Conservation (phyloP, 257 asterid species). For the Oldenlandia corymbosa region DNA sequence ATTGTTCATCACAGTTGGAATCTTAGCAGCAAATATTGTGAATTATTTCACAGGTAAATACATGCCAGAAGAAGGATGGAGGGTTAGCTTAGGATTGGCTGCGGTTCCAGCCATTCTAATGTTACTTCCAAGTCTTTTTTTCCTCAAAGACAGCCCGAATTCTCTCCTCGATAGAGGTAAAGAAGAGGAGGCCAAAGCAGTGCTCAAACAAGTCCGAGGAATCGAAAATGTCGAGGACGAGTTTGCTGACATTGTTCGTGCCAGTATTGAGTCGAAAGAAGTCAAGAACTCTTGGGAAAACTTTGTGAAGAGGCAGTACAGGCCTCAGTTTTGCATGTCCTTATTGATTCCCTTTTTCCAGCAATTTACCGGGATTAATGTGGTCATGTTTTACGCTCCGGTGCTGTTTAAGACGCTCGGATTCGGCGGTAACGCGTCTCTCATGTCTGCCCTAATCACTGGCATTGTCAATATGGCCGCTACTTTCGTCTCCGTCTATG, state of each 20-base stretch:
- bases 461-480: neutral
- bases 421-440: neutral
- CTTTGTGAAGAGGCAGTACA: neutral
- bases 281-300: conserved; percentile 11
- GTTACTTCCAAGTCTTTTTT: conserved; percentile 1
- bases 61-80: conserved; percentile 16
- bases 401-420: conserved; percentile 20
- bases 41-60: conserved; percentile 6
- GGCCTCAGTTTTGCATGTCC: conserved; percentile 16
- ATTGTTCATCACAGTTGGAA: conserved; percentile 20
- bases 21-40: conserved; percentile 14
- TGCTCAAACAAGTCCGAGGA: conserved; percentile 11
- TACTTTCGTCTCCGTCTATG: conserved; percentile 4
- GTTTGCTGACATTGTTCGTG: neutral
- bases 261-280: neutral
- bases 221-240: conserved; percentile 15
- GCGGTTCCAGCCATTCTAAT: conserved; percentile 11
- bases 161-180: conserved; percentile 19
- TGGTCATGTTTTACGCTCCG: conserved; percentile 19
- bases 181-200: conserved; percentile 5
- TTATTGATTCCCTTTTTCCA: conserved; percentile 9
- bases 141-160: conserved; percentile 19
- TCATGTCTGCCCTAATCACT: conserved; percentile 7
- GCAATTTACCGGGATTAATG: conserved; percentile 28
- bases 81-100: conserved; percentile 15